These are phyloP conservation scores for Ilex aquifolium DNA, from an alignment of 257 asterid genomes.

Conservation along the genomic window DNA sequence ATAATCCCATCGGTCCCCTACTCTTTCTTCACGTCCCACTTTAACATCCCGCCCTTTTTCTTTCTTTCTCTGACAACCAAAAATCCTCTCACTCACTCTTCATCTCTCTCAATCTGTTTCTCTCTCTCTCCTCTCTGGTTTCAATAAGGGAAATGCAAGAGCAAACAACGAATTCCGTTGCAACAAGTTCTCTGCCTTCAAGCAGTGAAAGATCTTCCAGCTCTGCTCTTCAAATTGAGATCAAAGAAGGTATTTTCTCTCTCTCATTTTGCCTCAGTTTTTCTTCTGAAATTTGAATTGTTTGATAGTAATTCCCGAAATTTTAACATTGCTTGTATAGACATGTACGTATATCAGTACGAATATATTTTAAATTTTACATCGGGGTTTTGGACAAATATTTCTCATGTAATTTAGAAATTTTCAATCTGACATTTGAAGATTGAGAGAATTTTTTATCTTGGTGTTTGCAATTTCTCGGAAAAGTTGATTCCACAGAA, in stretches of 20 bases:
- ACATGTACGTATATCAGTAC: no score
- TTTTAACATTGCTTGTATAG: no score
- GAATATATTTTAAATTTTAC: no score
- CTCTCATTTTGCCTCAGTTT: conserved; percentile 5
- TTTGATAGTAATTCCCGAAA: no score
- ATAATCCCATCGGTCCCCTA: conserved; percentile 8
- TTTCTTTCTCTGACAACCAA: conserved; percentile 19
- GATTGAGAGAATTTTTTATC: background rate
- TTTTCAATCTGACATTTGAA: background rate
- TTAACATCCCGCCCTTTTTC: conserved; percentile 68
- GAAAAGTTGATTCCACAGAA: background rate
- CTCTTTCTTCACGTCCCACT: conserved; percentile 5
- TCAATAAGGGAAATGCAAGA: conserved; percentile 65
- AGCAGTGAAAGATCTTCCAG: conserved; percentile 97
- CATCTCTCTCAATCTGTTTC: conserved; percentile 7
- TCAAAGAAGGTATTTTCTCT: conserved; percentile 57
- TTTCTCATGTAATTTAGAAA: conserved; percentile 1
- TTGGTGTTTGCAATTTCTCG: conserved; percentile 3
- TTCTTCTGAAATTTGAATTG: conserved; percentile 1
- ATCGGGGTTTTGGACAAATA: conserved; percentile 7
- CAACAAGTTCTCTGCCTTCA: conserved; percentile 76
- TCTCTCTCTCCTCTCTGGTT: background rate
- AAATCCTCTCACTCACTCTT: conserved; percentile 6
- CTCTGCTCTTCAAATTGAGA: conserved; percentile 67
- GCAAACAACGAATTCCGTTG: conserved; percentile 71